Evolutionary conservation across 176 grass and related monocot species (phyloP).

Genomic region (Panicum miliaceum): DNA sequence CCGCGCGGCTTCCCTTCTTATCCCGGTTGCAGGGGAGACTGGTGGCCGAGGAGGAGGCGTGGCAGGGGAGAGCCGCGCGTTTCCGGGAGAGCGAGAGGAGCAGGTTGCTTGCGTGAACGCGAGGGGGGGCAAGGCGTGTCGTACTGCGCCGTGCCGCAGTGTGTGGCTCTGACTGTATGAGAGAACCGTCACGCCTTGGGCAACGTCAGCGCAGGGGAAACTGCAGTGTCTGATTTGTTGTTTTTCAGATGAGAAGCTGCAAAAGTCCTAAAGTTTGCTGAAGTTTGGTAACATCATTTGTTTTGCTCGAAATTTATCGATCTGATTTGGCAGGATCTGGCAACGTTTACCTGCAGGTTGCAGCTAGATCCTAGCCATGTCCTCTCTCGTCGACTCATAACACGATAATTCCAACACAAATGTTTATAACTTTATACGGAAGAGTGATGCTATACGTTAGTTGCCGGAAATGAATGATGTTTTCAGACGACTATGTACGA

Average conservation of each 20-base stretch:
- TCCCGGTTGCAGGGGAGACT: background rate
- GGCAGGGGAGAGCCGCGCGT: slow-evolving; percentile 22
- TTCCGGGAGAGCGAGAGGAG: background rate
- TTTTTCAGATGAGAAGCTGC: background rate
- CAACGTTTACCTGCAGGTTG: too few species aligned
- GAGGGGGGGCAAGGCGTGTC: background rate
- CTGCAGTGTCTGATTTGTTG: background rate
- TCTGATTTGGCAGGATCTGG: too few species aligned
- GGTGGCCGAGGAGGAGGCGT: slow-evolving; percentile 23
- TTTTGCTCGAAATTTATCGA: too few species aligned
- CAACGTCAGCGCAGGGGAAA: background rate
- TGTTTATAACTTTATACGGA: too few species aligned
- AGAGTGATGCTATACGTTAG: too few species aligned
- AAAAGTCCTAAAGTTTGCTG: background rate
- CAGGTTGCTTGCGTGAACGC: slow-evolving; percentile 44
- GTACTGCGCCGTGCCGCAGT: background rate
- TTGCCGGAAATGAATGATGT: too few species aligned
- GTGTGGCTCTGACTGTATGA: slow-evolving; percentile 40
- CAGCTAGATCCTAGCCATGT: too few species aligned
- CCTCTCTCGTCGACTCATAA: too few species aligned
- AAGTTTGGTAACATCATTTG: background rate
- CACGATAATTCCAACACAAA: too few species aligned
- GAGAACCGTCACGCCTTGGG: slow-evolving; percentile 27
- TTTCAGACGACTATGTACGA: too few species aligned
- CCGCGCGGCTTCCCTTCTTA: background rate